These are phyloP conservation scores for Acer saccharum DNA, from an alignment of 345 rosid species.

Conservation along the genomic window DNA sequence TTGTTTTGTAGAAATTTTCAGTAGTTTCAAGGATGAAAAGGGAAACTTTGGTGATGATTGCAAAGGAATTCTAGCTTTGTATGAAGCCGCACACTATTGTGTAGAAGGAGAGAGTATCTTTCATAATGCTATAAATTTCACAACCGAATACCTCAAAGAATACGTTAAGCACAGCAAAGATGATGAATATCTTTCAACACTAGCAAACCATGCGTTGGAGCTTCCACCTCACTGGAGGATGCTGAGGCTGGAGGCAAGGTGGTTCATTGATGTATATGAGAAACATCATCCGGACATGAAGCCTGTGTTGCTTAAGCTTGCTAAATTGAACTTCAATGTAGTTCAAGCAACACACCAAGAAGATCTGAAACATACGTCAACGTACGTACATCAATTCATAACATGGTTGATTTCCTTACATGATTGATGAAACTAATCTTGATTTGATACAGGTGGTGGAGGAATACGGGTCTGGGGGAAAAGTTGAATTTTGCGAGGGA, in stretches of 20 bases:
- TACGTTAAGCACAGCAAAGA: not conserved
- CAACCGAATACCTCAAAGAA: not conserved
- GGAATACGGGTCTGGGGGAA: conserved; percentile 24
- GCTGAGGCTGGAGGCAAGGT: conserved; percentile 46
- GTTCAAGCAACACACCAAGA: conserved; percentile 43
- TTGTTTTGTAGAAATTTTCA: conserved; percentile 21
- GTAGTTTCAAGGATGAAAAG: conserved; percentile 15
- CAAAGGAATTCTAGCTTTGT: too few species aligned
- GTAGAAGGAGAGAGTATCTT: too few species aligned
- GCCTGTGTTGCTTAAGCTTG: conserved; percentile 39
- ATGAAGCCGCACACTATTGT: too few species aligned
- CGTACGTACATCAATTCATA: conserved; percentile 14
- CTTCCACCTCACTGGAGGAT: conserved; percentile 49
- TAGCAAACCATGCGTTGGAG: conserved; percentile 38
- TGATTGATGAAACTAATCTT: too few species aligned
- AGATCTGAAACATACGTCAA: conserved; percentile 40
- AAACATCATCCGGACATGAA: conserved; percentile 14
- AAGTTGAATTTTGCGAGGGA: conserved; percentile 40
- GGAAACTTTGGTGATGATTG: not conserved
- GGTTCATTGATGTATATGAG: conserved; percentile 46
- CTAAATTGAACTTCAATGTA: conserved; percentile 46
- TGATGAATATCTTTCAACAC: conserved; percentile 8
- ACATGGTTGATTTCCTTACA: too few species aligned
- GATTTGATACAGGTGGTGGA: conserved; percentile 40
- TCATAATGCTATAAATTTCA: too few species aligned